Evolutionary conservation across 345 rosid species (phyloP).

Genomic region (Anastatica hierochuntica): DNA sequence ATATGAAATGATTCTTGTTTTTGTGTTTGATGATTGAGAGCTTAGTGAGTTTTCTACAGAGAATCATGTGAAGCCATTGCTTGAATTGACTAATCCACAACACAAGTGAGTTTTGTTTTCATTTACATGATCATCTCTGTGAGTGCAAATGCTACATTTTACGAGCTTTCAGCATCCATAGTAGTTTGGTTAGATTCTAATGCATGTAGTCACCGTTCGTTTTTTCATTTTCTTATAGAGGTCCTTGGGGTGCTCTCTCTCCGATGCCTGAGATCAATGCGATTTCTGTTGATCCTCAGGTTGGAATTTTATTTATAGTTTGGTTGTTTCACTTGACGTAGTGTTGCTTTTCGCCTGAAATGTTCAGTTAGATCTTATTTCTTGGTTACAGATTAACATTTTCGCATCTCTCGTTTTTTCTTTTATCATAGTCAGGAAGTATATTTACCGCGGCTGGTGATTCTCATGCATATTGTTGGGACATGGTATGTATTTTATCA

Average conservation of each 20-base stretch:
- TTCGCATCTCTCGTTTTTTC: neutral
- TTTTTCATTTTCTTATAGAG: constrained; percentile 33
- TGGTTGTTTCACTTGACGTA: neutral
- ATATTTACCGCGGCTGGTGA: constrained; percentile 88
- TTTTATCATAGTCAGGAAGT: constrained; percentile 50
- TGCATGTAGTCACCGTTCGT: constrained; percentile 10
- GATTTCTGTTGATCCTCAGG: constrained; percentile 65
- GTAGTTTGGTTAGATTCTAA: neutral
- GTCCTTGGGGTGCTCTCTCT: constrained; percentile 96
- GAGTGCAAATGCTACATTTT: neutral
- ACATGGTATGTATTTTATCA: constrained; percentile 62
- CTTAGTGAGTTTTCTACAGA: constrained; percentile 32
- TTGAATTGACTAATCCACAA: constrained; percentile 76
- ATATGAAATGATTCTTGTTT: no score
- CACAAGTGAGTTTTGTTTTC: constrained; percentile 57
- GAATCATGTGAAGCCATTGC: constrained; percentile 46
- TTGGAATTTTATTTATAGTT: constrained; percentile 13
- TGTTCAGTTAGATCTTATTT: neutral
- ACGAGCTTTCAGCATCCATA: no score
- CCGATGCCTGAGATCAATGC: constrained; percentile 90
- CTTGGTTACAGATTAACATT: neutral
- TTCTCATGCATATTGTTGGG: constrained; percentile 96
- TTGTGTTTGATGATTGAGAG: neutral
- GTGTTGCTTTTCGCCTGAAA: neutral
- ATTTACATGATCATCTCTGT: neutral